Evolutionary conservation across 108 stramenopile species (phyloP).

Genomic region (Cyclotella distinguenda): DNA sequence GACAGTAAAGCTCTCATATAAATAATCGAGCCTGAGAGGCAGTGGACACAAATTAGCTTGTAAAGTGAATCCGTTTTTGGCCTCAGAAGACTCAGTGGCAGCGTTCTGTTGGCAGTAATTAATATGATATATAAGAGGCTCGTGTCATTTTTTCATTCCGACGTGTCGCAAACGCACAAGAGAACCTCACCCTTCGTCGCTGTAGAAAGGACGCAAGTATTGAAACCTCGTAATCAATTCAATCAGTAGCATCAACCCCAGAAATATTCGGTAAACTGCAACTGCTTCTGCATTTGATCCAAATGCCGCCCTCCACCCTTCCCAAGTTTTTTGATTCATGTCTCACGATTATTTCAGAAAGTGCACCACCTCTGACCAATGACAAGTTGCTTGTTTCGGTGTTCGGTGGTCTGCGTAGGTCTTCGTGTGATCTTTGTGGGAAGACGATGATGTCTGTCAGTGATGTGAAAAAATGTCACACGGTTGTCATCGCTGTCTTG

Average conservation of each 20-base stretch:
- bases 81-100: slow-evolving; percentile 61
- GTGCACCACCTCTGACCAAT: too few species aligned
- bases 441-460: too few species aligned
- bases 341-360: neutral
- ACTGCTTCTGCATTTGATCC: slow-evolving; percentile 61
- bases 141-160: neutral
- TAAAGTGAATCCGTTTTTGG: slow-evolving; percentile 74
- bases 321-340: neutral
- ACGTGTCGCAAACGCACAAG: neutral
- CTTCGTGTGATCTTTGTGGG: too few species aligned
- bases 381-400: too few species aligned
- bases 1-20: slow-evolving; percentile 60
- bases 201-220: slow-evolving; percentile 78
- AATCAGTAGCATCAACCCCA: slow-evolving; percentile 59
- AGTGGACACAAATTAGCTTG: slow-evolving; percentile 68
- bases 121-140: neutral
- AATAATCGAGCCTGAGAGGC: slow-evolving; percentile 62
- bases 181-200: slow-evolving; percentile 68
- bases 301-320: slow-evolving; percentile 36
- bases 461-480: too few species aligned
- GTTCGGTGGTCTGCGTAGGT: too few species aligned
- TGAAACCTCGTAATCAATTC: slow-evolving; percentile 71
- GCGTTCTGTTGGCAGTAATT: slow-evolving; percentile 40
- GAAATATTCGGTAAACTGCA: slow-evolving; percentile 68
- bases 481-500: too few species aligned